Base-by-base conservation (phyloP, 108 stramenopile genomes). In the Discostella stelligeroides region DNA sequence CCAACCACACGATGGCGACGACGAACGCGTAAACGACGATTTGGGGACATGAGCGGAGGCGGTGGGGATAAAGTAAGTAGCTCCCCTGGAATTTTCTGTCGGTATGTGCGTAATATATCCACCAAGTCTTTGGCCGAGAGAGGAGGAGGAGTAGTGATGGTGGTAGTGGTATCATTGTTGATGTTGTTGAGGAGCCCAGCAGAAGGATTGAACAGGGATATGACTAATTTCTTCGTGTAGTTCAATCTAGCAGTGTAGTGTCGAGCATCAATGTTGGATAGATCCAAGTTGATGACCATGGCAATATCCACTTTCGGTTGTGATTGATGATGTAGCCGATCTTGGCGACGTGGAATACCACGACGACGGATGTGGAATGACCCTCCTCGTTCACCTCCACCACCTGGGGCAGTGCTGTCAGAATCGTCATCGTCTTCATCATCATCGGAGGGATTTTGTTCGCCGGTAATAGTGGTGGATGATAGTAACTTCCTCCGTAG, bases 211-310 rank as follows among this genome's bases (percentile, higher is more conserved):
- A 62, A 62, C 24, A 62, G 15, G 11, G 61, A 43, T 15, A 62
- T 18, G 13, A 24, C 18, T 18, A 28, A 6, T 5, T 43, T 28
- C 17, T 23, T n/a, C 13, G 61, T 47, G 42, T 43, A 43, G 42
- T 13, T 11, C 6, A 62, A 28, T 17, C 61, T 29, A n/a, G 7
- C 0, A 38, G 39, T 14, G 17, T 62, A 62, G 8, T 15, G 42
- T 14, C 27, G 25, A 18, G 20, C 23, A 17, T 17, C 25, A n/a
- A 43, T 17, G 42, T 20, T 1, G 27, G 20, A 20, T 3, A 62
- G 0, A 25, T 62, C 61, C 15, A 41, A 43, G 61, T 62, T 62
- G 45, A 62, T 47, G n/a, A 62, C 61, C 61, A 62, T 46, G 42
- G 51, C 51, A 13, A 51, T 13, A 27, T 24, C 20, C 7, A 21